Conservation (phyloP, 805 yeast genomes). For the Scheffersomyces ergatensis region DNA sequence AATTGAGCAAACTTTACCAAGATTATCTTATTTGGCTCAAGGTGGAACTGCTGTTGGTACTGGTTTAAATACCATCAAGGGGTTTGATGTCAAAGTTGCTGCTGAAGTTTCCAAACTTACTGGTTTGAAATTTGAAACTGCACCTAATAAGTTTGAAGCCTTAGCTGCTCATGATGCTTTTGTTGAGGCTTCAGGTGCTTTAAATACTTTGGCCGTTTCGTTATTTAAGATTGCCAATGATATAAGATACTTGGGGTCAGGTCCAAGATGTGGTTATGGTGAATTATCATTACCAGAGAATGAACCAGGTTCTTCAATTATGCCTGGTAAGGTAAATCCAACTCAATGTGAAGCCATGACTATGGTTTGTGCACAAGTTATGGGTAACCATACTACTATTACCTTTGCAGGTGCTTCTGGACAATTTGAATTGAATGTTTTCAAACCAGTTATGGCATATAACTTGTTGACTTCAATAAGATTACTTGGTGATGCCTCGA, state of each 20-base stretch:
- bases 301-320: slow-evolving; percentile 41
- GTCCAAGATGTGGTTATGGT: slow-evolving; percentile 42
- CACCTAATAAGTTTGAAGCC: slow-evolving; percentile 41
- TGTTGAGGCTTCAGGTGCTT: slow-evolving; percentile 40
- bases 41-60: slow-evolving; percentile 45
- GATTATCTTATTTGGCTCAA: slow-evolving; percentile 33
- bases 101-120: slow-evolving; percentile 30
- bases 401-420: slow-evolving; percentile 40
- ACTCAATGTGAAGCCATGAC: slow-evolving; percentile 41
- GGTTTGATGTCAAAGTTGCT: slow-evolving; percentile 35
- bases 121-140: slow-evolving; percentile 32
- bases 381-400: slow-evolving; percentile 39
- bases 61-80: slow-evolving; percentile 35
- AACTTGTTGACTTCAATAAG: slow-evolving; percentile 35
- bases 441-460: slow-evolving; percentile 38
- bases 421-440: slow-evolving; percentile 38
- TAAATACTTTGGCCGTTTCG: slow-evolving; percentile 36
- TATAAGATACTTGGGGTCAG: slow-evolving; percentile 38
- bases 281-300: slow-evolving; percentile 38
- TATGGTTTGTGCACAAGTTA: slow-evolving; percentile 38
- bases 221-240: slow-evolving; percentile 39
- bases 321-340: slow-evolving; percentile 43
- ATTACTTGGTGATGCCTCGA: slow-evolving; percentile 31
- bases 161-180: slow-evolving; percentile 41
- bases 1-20: slow-evolving; percentile 29